Evolutionary conservation across 257 asterid species (phyloP).

Genomic region (Fraxinus excelsior): DNA sequence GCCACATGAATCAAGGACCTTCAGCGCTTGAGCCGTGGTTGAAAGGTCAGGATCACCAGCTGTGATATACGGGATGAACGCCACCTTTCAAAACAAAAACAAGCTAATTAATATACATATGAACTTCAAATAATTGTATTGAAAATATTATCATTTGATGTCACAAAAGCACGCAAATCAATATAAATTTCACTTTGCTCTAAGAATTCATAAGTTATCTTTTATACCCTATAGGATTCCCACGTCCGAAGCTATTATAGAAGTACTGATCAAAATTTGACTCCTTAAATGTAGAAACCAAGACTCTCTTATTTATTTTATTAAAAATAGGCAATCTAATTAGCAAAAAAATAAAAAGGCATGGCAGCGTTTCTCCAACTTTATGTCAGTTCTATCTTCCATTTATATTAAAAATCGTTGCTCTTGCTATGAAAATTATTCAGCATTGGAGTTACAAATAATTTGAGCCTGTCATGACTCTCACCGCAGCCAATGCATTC

Average conservation of each 20-base stretch:
- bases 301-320: not conserved
- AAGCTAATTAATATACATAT: slow-evolving; percentile 17
- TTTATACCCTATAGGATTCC: not conserved
- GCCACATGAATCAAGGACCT: slow-evolving; percentile 84
- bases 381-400: not conserved
- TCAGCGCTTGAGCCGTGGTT: slow-evolving; percentile 80
- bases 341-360: not conserved
- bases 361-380: not conserved
- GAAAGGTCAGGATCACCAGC: slow-evolving; percentile 92
- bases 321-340: too few species aligned
- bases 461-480: not conserved
- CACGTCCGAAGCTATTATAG: not conserved
- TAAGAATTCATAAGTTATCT: not conserved
- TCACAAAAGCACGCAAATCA: not conserved
- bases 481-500: too few species aligned
- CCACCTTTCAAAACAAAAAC: slow-evolving; percentile 61
- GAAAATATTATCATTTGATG: not conserved
- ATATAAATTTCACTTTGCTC: not conserved
- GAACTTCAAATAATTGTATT: not conserved
- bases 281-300: not conserved
- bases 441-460: not conserved
- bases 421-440: not conserved
- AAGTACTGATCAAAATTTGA: not conserved
- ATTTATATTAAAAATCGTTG: not conserved
- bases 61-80: slow-evolving; percentile 80